Percentiles rank a stretch among this genome's conserved stretches.
phyloP scores from a whole-genome alignment of 805 yeast species.

The Zygoascus flipseniorum region DNA sequence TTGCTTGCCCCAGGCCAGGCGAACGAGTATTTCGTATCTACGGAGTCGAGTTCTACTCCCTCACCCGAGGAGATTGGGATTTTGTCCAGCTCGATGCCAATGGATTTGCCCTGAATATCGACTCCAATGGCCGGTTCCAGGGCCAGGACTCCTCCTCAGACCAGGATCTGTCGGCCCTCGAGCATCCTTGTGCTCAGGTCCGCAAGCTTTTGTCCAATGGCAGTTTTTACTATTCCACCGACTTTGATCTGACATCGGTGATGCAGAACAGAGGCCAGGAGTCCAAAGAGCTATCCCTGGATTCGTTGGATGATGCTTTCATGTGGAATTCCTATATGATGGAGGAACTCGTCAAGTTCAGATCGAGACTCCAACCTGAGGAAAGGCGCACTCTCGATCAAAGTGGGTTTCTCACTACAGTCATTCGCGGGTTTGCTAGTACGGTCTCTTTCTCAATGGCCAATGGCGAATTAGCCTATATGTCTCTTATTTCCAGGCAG shows the following conservation, averaged over 20 bases:
- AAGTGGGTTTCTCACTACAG: slow-evolving; percentile 80
- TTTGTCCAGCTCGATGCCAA: slow-evolving; percentile 56
- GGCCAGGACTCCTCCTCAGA: neutral
- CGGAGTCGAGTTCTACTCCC: slow-evolving; percentile 80
- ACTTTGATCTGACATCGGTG: slow-evolving; percentile 85
- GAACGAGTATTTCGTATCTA: slow-evolving; percentile 74
- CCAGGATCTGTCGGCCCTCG: slow-evolving; percentile 18
- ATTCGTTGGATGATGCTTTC: slow-evolving; percentile 67
- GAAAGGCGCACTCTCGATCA: slow-evolving; percentile 57
- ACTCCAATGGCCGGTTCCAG: neutral
- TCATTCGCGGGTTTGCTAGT: slow-evolving; percentile 91
- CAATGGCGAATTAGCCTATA: slow-evolving; percentile 32
- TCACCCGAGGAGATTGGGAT: slow-evolving; percentile 73
- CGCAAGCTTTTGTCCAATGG: slow-evolving; percentile 76
- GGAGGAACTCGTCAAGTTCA: slow-evolving; percentile 67
- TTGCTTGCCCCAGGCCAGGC: slow-evolving; percentile 72
- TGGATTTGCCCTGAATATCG: slow-evolving; percentile 47
- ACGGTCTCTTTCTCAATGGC: slow-evolving; percentile 41
- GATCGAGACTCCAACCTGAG: slow-evolving; percentile 57
- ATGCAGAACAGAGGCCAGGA: slow-evolving; percentile 43
- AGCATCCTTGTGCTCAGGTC: slow-evolving; percentile 79
- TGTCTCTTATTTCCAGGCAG: slow-evolving; percentile 85
- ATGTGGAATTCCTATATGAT: slow-evolving; percentile 97
- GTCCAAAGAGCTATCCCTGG: slow-evolving; percentile 14
- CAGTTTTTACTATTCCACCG: slow-evolving; percentile 84